Percentiles rank a stretch among this genome's conserved stretches.
Evolutionary conservation across 129 eudicot genomes (phyloP).

Genomic region (Oenanthe sinensis): DNA sequence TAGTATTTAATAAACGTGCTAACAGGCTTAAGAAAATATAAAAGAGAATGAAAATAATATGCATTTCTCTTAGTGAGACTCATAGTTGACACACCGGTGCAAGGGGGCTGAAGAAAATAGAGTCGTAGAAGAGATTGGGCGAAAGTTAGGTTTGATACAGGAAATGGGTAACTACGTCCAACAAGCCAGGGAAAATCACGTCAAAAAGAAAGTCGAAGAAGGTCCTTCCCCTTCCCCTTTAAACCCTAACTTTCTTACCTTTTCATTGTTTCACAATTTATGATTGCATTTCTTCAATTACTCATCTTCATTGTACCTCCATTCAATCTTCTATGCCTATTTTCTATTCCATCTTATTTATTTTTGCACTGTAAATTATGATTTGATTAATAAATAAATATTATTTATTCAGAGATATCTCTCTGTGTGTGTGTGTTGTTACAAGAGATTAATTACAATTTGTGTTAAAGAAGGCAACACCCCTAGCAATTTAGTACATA

Average conservation of each 20-base stretch:
- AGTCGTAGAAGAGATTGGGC: background rate
- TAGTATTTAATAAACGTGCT: too few relatives aligned
- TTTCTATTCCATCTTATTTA: too few relatives aligned
- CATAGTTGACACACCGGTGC: too few relatives aligned
- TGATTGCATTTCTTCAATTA: background rate
- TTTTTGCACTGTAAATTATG: background rate
- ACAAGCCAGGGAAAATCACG: conserved; percentile 91
- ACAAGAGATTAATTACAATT: background rate
- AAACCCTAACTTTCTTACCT: background rate
- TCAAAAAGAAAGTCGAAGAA: conserved; percentile 97
- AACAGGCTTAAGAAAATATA: too few relatives aligned
- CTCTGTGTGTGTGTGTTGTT: too few relatives aligned
- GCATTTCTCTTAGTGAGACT: too few relatives aligned
- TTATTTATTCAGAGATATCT: too few relatives aligned
- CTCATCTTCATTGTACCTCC: background rate
- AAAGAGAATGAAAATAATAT: too few relatives aligned
- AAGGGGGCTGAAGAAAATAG: too few relatives aligned
- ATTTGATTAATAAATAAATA: background rate
- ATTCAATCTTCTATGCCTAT: background rate
- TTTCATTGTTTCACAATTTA: background rate
- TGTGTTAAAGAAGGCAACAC: background rate
- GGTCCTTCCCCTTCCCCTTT: conserved; percentile 25
- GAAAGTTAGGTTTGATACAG: background rate
- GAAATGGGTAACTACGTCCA: conserved; percentile 61
- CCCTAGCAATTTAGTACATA: background rate